These are phyloP conservation scores for Boletus tylopilopsis DNA, from an alignment of 768 basidiomycete species.

Conservation along the genomic window DNA sequence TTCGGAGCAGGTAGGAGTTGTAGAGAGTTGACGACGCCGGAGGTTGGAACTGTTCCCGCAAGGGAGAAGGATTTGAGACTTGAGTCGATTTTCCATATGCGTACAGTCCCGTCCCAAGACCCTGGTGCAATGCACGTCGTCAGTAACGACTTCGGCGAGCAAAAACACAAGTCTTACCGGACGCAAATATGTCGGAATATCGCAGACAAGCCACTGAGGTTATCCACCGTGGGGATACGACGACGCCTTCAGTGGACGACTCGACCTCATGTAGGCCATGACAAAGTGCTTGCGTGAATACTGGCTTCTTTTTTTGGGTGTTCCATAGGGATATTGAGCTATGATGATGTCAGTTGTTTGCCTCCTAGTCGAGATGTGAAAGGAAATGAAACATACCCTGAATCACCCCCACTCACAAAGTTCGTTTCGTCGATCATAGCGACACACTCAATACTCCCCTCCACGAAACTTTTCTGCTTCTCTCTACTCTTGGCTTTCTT, in stretches of 20 bases:
- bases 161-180: slow-evolving; percentile 48
- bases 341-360: not conserved
- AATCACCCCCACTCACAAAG: slow-evolving; percentile 93
- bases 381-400: slow-evolving; percentile 59
- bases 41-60: slow-evolving; percentile 58
- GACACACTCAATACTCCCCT: slow-evolving; percentile 89
- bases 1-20: slow-evolving; percentile 64
- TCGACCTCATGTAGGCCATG: slow-evolving; percentile 78
- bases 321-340: slow-evolving; percentile 90
- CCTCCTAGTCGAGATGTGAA: not conserved
- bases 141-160: not conserved
- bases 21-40: slow-evolving; percentile 87
- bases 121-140: slow-evolving; percentile 45
- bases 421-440: slow-evolving; percentile 94
- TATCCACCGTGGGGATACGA: slow-evolving; percentile 87
- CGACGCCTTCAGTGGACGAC: slow-evolving; percentile 69
- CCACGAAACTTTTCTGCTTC: slow-evolving; percentile 52
- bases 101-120: slow-evolving; percentile 89
- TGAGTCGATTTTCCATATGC: slow-evolving; percentile 86
- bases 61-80: slow-evolving; percentile 75
- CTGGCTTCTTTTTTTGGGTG: slow-evolving; percentile 90
- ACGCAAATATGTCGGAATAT: slow-evolving; percentile 89
- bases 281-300: slow-evolving; percentile 81
- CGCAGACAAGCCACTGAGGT: slow-evolving; percentile 77
- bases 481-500: slow-evolving; percentile 28